Conservation (phyloP, 2,329 filamentous ascomycete species). For the Trichoderma asperellum region DNA sequence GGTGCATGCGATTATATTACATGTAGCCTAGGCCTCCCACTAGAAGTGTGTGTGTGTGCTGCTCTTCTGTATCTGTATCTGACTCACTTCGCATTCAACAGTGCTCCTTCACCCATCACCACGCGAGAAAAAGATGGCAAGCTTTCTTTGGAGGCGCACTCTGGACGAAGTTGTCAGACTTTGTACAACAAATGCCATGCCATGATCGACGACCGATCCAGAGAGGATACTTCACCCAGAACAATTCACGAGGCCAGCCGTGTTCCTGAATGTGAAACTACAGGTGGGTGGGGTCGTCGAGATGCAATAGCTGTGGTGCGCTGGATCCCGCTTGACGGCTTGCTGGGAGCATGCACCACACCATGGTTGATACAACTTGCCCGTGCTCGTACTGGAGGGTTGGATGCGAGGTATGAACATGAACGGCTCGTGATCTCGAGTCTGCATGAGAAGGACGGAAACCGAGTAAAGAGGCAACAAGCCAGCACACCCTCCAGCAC, state of each 20-base stretch:
- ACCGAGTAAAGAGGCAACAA: background rate
- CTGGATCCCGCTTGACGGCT: background rate
- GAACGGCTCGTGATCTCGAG: background rate
- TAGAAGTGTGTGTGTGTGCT: constrained; percentile 8
- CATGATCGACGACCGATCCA: background rate
- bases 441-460: background rate
- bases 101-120: background rate
- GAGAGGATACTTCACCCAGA: constrained; percentile 15
- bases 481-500: background rate
- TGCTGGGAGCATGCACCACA: background rate
- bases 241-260: background rate
- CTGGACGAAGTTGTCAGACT: background rate
- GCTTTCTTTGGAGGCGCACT: background rate
- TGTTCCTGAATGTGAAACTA: background rate
- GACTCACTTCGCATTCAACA: background rate
- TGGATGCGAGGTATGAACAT: background rate
- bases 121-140: background rate
- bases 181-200: background rate
- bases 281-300: background rate
- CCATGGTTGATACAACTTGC: background rate
- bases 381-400: background rate
- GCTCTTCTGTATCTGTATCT: background rate
- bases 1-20: constrained; percentile 5
- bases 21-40: background rate
- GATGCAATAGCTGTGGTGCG: background rate